Percentiles rank a stretch among this genome's conserved stretches.
Evolutionary conservation across 2,329 filamentous ascomycete genomes (phyloP).

Genomic region (Penicillium sp.): DNA sequence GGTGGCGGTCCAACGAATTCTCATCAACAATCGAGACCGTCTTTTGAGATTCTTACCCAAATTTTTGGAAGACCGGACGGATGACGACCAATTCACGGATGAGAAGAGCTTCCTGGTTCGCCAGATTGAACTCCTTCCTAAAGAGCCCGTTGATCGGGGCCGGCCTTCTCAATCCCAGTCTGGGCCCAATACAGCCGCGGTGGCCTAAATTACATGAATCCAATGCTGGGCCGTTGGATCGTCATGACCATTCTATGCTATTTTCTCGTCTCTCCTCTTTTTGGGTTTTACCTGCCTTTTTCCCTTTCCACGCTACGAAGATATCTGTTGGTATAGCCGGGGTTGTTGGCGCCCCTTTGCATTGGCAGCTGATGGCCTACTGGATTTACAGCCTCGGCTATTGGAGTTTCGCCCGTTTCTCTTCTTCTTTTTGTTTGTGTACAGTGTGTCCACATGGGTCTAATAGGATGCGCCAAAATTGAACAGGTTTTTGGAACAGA

Average conservation of each 20-base stretch:
- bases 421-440: constrained; percentile 7
- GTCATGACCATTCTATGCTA: constrained; percentile 10
- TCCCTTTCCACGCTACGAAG: constrained; percentile 19
- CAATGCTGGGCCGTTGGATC: constrained; percentile 23
- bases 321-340: constrained; percentile 23
- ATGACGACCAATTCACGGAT: constrained; percentile 98
- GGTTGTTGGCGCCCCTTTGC: constrained; percentile 19
- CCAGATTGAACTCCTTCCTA: constrained; percentile 70
- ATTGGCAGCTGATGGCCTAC: constrained; percentile 25
- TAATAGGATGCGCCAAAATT: constrained; percentile 1
- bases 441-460: background rate
- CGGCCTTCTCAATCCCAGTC: constrained; percentile 37
- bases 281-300: background rate
- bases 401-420: constrained; percentile 27
- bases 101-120: constrained; percentile 97
- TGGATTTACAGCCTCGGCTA: constrained; percentile 27
- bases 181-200: constrained; percentile 38
- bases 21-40: constrained; percentile 94
- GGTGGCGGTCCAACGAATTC: constrained; percentile 90
- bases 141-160: constrained; percentile 48
- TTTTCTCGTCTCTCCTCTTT: constrained; percentile 12
- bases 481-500: background rate
- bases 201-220: constrained; percentile 31
- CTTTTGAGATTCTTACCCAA: constrained; percentile 86
- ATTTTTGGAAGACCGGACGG: constrained; percentile 92